Evolutionary conservation across 257 asterid genomes (phyloP), one percentile per base, ranked within the genome.

Genomic region (Cordia subcordata): DNA sequence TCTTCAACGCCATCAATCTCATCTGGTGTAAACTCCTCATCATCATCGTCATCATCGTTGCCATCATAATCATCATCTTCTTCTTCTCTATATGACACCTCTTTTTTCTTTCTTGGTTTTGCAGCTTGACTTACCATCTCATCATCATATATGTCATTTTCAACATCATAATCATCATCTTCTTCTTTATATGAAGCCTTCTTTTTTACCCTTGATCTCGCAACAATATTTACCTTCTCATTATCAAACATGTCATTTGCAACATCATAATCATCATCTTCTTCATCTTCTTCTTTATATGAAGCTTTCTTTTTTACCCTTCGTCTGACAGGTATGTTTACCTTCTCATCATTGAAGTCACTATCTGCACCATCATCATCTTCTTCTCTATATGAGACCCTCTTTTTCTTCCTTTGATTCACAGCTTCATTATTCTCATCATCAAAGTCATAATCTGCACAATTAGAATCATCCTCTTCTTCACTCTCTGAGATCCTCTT

Each of bases 1-100:
- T 67, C 83, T 13, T 70, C 77, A 13, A 65, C 51, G 27, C 42
- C 57, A 10, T 69, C 65, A 62, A 60, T 21, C 53, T 65, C 72
- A 45, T 67, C 70, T 53, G 60, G 77, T 18, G 75, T 70, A 64
- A 77, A 77, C 68, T 77, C 83, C 16, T 73, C 79, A 50, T 76
- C 78, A 15, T 68, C 78, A 13, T 61, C 56, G 1, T 72, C 67
- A 5, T 55, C 68, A 50, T 59, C 55, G 6, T 16, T n/a, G 15
- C 49, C 69, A 53, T 54, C 54, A 58, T 32, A 64, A 49, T 51
- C 59, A 0, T 73, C 77, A 60, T 68, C 79, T 67, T 68, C 73
- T 68, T 79, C 61, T 57, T 35, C 71, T 13, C 60, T 23, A 32
- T 58, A 61, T 54, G 67, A 38, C 6, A 35, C 59, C 18, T 46